Conservation (phyloP, 208 protist species). For the Acanthamoeba royreba region DNA sequence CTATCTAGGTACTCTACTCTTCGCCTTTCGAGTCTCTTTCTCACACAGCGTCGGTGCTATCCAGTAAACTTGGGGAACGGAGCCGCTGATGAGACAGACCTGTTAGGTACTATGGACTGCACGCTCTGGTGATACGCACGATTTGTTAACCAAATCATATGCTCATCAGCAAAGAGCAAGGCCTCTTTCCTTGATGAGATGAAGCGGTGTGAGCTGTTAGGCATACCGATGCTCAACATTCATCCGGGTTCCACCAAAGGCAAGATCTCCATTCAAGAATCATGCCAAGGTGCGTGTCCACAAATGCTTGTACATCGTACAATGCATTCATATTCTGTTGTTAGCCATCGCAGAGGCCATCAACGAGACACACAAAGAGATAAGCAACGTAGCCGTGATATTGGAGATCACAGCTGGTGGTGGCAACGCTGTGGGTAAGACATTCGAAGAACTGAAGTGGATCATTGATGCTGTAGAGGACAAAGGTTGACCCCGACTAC, state of each 20-base stretch:
- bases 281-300: neutral
- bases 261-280: neutral
- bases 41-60: neutral
- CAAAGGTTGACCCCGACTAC: neutral
- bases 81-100: neutral
- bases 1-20: constrained; percentile 57
- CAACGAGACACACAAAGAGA: constrained; percentile 40
- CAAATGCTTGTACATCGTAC: neutral
- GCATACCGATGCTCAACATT: constrained; percentile 55
- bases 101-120: neutral
- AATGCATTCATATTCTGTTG: neutral
- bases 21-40: neutral
- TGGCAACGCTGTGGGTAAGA: constrained; percentile 53
- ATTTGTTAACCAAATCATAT: neutral
- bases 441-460: constrained; percentile 60
- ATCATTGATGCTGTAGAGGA: constrained; percentile 62
- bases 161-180: constrained; percentile 46
- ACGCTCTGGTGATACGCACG: neutral
- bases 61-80: neutral
- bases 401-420: constrained; percentile 64
- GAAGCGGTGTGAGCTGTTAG: constrained; percentile 55
- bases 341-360: constrained; percentile 51
- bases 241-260: constrained; percentile 64
- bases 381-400: constrained; percentile 24
- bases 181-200: constrained; percentile 56